Percentiles rank a stretch among this genome's conserved stretches.
phyloP scores from a whole-genome alignment of 140 eudicot species.

The Anethum foeniculum region DNA sequence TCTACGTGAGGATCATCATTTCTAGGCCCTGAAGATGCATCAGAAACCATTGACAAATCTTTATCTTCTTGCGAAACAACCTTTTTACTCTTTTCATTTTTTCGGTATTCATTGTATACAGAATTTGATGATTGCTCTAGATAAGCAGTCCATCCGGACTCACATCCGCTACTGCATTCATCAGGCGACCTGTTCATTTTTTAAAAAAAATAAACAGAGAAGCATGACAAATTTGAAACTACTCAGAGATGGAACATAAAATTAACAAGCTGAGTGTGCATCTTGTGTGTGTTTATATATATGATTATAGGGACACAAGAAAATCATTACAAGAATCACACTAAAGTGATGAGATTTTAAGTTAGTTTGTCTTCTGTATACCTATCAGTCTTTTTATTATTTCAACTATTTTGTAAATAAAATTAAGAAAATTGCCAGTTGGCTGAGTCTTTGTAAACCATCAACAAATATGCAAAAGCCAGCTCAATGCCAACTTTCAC shows the following conservation, averaged over 20 bases:
- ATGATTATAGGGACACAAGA: background rate
- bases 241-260: background rate
- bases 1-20: conserved; percentile 12
- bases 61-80: conserved; percentile 5
- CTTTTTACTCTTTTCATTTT: background rate
- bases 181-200: conserved; percentile 41
- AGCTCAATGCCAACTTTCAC: conserved; percentile 21
- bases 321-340: conserved; percentile 7
- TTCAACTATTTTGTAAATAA: background rate
- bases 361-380: conserved; percentile 6
- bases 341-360: background rate
- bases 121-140: conserved; percentile 43
- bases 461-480: conserved; percentile 9
- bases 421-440: background rate
- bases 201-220: background rate
- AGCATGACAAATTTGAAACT: background rate
- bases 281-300: background rate
- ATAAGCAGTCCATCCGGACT: conserved; percentile 76
- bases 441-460: background rate
- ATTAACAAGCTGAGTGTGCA: background rate
- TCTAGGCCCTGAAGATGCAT: conserved; percentile 69
- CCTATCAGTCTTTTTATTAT: background rate
- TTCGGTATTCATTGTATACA: background rate
- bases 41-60: conserved; percentile 67
- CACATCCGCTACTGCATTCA: conserved; percentile 53